A percentile compares a stretch with the other conserved stretches of the same genome.
Evolutionary conservation across 1,284 basidiomycete genomes (phyloP).

Genomic region (Apiotrichum sp.): DNA sequence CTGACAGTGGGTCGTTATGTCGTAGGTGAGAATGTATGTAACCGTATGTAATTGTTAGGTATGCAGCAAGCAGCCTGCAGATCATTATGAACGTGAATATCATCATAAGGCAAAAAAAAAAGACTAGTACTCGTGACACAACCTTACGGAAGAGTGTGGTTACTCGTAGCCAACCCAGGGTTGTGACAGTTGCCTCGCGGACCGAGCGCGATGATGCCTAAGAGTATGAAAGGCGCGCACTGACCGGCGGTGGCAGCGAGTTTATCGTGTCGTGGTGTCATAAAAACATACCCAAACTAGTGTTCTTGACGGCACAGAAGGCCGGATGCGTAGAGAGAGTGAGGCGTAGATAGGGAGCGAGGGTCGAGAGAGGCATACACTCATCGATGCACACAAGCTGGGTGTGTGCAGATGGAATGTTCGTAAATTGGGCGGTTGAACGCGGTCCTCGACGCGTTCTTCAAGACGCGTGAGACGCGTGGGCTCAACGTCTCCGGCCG

Average conservation of each 20-base stretch:
- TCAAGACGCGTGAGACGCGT: background rate
- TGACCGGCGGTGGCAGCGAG: no score
- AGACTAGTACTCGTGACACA: slow-evolving; percentile 8
- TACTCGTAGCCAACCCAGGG: background rate
- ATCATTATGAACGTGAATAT: slow-evolving; percentile 11
- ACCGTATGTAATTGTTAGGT: background rate
- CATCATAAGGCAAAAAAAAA: slow-evolving; percentile 1
- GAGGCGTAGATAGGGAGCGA: background rate
- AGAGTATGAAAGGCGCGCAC: no score
- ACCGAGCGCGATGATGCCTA: background rate
- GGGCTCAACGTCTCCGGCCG: background rate
- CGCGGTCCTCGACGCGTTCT: background rate
- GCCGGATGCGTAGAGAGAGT: background rate
- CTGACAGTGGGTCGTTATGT: no score
- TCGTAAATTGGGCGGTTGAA: background rate
- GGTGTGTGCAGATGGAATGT: background rate
- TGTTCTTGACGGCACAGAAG: background rate
- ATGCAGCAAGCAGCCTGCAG: background rate
- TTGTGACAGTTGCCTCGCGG: no score
- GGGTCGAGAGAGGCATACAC: background rate
- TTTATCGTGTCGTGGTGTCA: background rate
- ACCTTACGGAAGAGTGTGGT: slow-evolving; percentile 2
- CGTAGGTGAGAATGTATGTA: no score
- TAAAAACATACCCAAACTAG: background rate
- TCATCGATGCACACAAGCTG: no score